These are phyloP conservation scores for Phytopythium kandeliae DNA, from an alignment of 352 stramenopile species.

Conservation along the genomic window DNA sequence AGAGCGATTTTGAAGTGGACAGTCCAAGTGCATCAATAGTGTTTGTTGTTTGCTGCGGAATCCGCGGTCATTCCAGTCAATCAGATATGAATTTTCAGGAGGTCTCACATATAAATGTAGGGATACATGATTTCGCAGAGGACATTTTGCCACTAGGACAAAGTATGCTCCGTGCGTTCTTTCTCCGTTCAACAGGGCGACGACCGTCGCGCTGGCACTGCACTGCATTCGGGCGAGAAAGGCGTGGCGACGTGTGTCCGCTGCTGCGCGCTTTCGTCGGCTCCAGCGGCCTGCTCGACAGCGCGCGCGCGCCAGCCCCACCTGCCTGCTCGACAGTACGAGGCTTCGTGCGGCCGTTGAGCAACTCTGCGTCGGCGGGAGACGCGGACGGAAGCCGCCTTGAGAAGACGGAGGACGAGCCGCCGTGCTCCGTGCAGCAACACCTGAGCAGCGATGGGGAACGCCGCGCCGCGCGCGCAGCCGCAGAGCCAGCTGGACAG, in stretches of 20 bases:
- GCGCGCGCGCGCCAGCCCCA: not conserved
- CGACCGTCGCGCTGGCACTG: too few relatives aligned
- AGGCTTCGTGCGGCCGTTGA: not conserved
- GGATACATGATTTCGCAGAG: too few relatives aligned
- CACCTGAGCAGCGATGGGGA: conserved; percentile 45
- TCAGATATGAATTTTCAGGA: too few relatives aligned
- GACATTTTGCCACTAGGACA: too few relatives aligned
- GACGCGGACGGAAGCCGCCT: not conserved
- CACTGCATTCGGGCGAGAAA: not conserved
- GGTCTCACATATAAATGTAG: too few relatives aligned
- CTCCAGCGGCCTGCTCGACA: too few relatives aligned
- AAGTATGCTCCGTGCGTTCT: too few relatives aligned
- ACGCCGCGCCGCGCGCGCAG: conserved; percentile 75
- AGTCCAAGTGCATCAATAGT: too few relatives aligned
- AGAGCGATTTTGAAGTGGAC: not conserved
- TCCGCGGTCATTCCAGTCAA: too few relatives aligned
- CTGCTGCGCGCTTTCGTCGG: not conserved
- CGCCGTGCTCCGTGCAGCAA: conserved; percentile 3
- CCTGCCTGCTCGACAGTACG: not conserved
- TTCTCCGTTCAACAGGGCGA: not conserved
- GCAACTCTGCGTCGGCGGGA: not conserved
- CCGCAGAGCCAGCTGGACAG: conserved; percentile 73
- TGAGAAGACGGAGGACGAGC: conserved; percentile 1
- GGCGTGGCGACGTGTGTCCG: conserved; percentile 1
- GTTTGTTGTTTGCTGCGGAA: too few relatives aligned